Percentiles rank a stretch among this genome's conserved stretches.
These are phyloP conservation scores for Coniochaeta ligniaria DNA, from an alignment of 2,329 filamentous ascomycete genomes.

Conservation along the genomic window DNA sequence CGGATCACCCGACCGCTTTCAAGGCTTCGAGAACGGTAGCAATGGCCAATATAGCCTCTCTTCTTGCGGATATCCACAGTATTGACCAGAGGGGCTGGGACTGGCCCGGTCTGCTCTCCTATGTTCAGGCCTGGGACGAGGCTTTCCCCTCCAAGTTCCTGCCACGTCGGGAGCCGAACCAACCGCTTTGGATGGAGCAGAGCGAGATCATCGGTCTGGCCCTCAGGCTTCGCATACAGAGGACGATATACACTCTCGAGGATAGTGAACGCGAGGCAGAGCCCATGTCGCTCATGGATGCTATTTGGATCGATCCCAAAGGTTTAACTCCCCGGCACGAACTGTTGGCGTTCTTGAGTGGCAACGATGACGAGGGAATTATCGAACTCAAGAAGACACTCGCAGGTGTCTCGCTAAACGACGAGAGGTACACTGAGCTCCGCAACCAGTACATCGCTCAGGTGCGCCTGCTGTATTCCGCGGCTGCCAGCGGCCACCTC, in stretches of 20 bases:
- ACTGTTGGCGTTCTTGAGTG: neutral
- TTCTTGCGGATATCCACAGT: neutral
- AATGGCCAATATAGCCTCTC: neutral
- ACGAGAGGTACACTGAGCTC: neutral
- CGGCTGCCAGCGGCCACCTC: neutral
- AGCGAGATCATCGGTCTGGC: neutral
- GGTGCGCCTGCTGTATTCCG: neutral
- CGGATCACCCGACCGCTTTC: neutral
- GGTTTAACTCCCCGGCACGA: neutral
- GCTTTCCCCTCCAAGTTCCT: constrained; percentile 1
- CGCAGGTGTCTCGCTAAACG: neutral
- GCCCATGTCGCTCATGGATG: neutral
- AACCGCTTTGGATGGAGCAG: neutral
- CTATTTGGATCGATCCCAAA: neutral
- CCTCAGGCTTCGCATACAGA: neutral
- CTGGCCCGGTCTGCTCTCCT: neutral
- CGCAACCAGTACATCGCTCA: neutral
- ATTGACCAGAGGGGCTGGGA: neutral
- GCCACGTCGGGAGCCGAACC: neutral
- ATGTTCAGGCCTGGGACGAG: neutral
- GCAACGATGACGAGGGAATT: neutral
- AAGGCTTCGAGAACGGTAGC: neutral
- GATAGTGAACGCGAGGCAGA: neutral
- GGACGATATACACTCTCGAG: neutral
- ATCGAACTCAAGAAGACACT: neutral